These are phyloP conservation scores for Alternaria brassicae DNA, from an alignment of 2,329 filamentous ascomycete species.

Conservation along the genomic window DNA sequence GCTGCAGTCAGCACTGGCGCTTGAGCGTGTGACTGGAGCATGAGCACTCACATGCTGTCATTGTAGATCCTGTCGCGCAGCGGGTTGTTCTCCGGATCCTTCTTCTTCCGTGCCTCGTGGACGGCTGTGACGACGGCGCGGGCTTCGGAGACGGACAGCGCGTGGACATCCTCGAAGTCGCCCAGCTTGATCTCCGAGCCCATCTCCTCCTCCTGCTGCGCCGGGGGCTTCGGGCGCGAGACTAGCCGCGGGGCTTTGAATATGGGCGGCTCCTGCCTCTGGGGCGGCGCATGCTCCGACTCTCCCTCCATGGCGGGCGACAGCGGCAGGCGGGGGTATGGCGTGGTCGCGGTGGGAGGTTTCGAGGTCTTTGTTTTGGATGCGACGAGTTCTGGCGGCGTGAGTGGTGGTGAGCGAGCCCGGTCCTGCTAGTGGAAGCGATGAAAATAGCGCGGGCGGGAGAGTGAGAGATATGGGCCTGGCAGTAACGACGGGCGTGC, in stretches of 20 bases:
- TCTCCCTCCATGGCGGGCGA: slow-evolving; percentile 44
- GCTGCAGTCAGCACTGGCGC: slow-evolving; percentile 6
- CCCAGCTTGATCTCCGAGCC: slow-evolving; percentile 81
- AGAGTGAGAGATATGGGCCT: not conserved
- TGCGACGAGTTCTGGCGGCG: not conserved
- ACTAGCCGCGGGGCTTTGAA: slow-evolving; percentile 46
- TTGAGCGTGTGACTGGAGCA: slow-evolving; percentile 3
- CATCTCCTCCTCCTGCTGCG: slow-evolving; percentile 85
- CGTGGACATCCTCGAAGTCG: slow-evolving; percentile 91
- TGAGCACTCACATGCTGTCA: slow-evolving; percentile 44
- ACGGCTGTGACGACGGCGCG: slow-evolving; percentile 91
- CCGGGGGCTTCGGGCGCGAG: slow-evolving; percentile 64
- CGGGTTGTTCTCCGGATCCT: slow-evolving; percentile 69
- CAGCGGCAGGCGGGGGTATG: not conserved
- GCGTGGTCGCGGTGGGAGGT: not conserved
- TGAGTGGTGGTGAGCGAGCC: not conserved
- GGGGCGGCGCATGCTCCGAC: slow-evolving; percentile 23
- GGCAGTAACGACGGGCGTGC: not conserved
- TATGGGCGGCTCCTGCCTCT: slow-evolving; percentile 27
- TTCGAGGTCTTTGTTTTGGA: slow-evolving; percentile 6
- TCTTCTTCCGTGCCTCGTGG: slow-evolving; percentile 77
- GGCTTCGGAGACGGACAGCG: slow-evolving; percentile 90
- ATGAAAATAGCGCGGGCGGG: not conserved
- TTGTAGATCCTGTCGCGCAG: slow-evolving; percentile 79
- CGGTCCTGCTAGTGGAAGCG: slow-evolving; percentile 7